Evolutionary conservation across 2,329 filamentous ascomycete species (phyloP).

Genomic region (Pseudogymnoascus pannorum): DNA sequence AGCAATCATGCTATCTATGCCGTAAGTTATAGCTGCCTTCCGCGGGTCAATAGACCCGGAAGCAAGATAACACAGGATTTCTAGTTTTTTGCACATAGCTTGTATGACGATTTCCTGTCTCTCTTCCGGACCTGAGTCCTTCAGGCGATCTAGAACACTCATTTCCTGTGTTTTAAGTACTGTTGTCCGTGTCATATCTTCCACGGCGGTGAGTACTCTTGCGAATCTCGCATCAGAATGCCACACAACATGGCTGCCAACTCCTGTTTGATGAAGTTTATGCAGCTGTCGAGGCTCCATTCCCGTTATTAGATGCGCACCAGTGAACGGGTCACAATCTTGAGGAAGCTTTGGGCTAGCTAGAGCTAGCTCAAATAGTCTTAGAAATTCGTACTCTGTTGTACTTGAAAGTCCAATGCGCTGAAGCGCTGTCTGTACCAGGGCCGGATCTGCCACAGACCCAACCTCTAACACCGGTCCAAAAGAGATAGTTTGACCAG

Average conservation of each 20-base stretch:
- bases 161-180: not conserved
- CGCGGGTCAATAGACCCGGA: not conserved
- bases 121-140: not conserved
- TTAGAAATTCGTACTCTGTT: slow-evolving; percentile 9
- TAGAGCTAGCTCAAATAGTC: slow-evolving; percentile 18
- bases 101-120: not conserved
- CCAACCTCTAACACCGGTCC: slow-evolving; percentile 9
- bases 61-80: not conserved
- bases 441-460: slow-evolving; percentile 12
- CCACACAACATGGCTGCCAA: slow-evolving; percentile 10
- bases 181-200: not conserved
- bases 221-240: slow-evolving; percentile 12
- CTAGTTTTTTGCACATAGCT: not conserved
- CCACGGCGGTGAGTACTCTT: not conserved
- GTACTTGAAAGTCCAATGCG: slow-evolving; percentile 13
- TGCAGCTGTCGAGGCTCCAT: not conserved
- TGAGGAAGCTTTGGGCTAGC: not conserved
- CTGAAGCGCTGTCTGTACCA: too few relatives aligned
- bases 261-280: too few relatives aligned
- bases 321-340: slow-evolving; percentile 7
- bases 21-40: slow-evolving; percentile 3
- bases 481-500: slow-evolving; percentile 20
- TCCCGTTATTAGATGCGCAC: not conserved
- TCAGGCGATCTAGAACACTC: slow-evolving; percentile 8
- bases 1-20: slow-evolving; percentile 17